Conservation (phyloP, 176 grass and related monocot genomes). For the Olyra latifolia region DNA sequence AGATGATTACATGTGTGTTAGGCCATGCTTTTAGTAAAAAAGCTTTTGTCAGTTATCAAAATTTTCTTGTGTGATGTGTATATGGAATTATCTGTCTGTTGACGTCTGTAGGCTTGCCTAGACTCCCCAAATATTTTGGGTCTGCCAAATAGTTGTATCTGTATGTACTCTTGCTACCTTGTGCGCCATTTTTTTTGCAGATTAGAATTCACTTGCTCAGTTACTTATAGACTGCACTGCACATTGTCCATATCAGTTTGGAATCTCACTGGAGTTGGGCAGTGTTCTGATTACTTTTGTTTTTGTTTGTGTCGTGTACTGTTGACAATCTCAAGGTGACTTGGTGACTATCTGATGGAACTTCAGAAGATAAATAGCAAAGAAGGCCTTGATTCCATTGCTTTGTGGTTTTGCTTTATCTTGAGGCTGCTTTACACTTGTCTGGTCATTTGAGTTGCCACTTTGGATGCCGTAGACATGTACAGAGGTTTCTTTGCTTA, state of each 20-base stretch:
- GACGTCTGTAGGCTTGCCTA: too few relatives aligned
- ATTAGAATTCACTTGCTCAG: background rate
- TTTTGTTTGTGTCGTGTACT: background rate
- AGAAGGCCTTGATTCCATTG: background rate
- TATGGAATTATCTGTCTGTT: too few relatives aligned
- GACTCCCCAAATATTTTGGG: too few relatives aligned
- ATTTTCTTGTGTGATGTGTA: too few relatives aligned
- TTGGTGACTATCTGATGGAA: background rate
- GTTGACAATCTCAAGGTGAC: background rate
- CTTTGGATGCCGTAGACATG: constrained; percentile 16
- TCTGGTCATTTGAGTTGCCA: background rate
- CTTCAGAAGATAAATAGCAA: background rate
- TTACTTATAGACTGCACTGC: background rate
- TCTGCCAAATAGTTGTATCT: background rate
- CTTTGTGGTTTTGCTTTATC: background rate
- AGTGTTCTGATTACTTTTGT: background rate
- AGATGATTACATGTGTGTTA: too few relatives aligned
- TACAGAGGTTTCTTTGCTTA: too few relatives aligned
- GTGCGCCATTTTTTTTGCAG: background rate
- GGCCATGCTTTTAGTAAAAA: too few relatives aligned
- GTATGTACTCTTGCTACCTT: background rate
- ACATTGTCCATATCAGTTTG: background rate
- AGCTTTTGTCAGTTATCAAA: too few relatives aligned
- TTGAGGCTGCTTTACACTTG: background rate
- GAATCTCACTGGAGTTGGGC: background rate